A percentile compares a stretch with the other conserved stretches of the same genome.
Conservation (phyloP, 495 filamentous ascomycete species). For the Rusavskia elegans region DNA sequence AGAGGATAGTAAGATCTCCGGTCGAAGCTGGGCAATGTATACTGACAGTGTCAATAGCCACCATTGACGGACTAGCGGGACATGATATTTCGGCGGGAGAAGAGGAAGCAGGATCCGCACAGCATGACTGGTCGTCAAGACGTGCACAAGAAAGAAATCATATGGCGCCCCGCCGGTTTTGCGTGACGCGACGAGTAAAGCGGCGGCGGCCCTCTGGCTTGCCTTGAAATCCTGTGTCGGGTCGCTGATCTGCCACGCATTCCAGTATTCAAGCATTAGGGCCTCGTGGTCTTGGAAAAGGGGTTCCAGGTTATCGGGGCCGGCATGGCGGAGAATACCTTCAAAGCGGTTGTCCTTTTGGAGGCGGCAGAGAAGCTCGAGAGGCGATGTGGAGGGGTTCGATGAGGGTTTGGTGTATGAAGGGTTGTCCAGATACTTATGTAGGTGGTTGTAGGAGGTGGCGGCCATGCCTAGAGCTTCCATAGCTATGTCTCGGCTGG, state of each 20-base stretch:
- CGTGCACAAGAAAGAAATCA: slow-evolving; percentile 74
- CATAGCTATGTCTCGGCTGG: slow-evolving; percentile 55
- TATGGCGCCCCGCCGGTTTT: slow-evolving; percentile 28
- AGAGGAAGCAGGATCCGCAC: slow-evolving; percentile 70
- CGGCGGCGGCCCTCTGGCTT: slow-evolving; percentile 59
- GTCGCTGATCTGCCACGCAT: slow-evolving; percentile 49
- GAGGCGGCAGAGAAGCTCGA: slow-evolving; percentile 43
- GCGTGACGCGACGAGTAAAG: slow-evolving; percentile 50
- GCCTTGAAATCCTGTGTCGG: slow-evolving; percentile 54
- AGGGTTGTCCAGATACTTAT: slow-evolving; percentile 56
- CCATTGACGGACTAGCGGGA: slow-evolving; percentile 65
- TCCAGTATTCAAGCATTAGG: slow-evolving; percentile 63
- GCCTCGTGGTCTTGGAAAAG: slow-evolving; percentile 46
- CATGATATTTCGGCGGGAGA: slow-evolving; percentile 55
- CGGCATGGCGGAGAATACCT: slow-evolving; percentile 34
- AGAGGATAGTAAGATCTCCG: slow-evolving; percentile 40
- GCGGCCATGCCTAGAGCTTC: slow-evolving; percentile 52
- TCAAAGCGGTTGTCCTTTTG: slow-evolving; percentile 22
- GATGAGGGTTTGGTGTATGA: slow-evolving; percentile 19
- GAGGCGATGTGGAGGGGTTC: slow-evolving; percentile 31
- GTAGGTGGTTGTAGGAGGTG: slow-evolving; percentile 50
- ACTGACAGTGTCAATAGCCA: slow-evolving; percentile 68
- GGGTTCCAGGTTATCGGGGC: slow-evolving; percentile 39
- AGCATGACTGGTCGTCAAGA: slow-evolving; percentile 74
- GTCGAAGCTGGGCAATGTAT: slow-evolving; percentile 61